Evolutionary conservation across 73 alveolate species (phyloP).

Genomic region (Effrenium voratum): DNA sequence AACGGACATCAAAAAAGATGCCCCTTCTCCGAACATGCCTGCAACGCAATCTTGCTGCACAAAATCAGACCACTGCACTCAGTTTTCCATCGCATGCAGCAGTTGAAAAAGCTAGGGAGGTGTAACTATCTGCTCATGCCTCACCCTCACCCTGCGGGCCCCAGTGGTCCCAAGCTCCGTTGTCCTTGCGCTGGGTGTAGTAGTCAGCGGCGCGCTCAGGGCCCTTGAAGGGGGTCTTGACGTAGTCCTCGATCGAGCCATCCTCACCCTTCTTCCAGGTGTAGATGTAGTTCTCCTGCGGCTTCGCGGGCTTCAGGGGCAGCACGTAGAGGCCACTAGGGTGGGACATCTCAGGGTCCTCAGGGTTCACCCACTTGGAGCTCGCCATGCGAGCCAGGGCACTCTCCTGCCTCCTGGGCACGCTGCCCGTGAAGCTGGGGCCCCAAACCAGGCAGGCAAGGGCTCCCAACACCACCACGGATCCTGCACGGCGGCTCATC

Average conservation of each 20-base stretch:
- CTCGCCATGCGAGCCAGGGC: slow-evolving; percentile 82
- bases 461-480: slow-evolving; percentile 66
- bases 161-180: slow-evolving; percentile 85
- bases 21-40: not conserved
- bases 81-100: not conserved
- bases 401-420: slow-evolving; percentile 66
- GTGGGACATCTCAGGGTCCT: slow-evolving; percentile 87
- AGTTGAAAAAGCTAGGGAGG: not conserved
- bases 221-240: slow-evolving; percentile 42
- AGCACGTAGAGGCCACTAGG: slow-evolving; percentile 80
- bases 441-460: slow-evolving; percentile 82
- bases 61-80: not conserved
- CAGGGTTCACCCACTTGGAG: slow-evolving; percentile 82
- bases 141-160: slow-evolving; percentile 81
- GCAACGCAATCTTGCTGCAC: not conserved
- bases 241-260: slow-evolving; percentile 35
- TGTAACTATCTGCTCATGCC: slow-evolving; percentile 8
- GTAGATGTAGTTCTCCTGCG: slow-evolving; percentile 33
- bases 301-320: slow-evolving; percentile 50
- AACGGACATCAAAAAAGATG: not conserved
- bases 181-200: slow-evolving; percentile 61
- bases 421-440: slow-evolving; percentile 76
- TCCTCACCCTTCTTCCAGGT: slow-evolving; percentile 42
- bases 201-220: slow-evolving; percentile 62
- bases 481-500: slow-evolving; percentile 82